Conservation (phyloP, 83 land plant species). For the Picea abies region DNA sequence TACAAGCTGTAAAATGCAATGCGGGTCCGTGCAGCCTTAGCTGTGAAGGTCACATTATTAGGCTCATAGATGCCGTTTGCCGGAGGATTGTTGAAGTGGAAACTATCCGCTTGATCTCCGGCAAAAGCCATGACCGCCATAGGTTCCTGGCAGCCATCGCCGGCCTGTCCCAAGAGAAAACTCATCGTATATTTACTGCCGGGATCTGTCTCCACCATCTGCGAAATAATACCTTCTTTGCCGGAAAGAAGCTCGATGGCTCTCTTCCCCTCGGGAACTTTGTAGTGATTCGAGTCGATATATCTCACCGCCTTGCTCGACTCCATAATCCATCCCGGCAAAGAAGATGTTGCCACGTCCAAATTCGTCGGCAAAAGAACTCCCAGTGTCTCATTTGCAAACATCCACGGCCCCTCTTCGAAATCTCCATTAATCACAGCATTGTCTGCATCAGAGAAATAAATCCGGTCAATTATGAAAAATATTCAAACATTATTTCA, state of each 20-base stretch:
- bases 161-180: constrained; percentile 55
- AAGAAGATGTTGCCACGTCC: constrained; percentile 46
- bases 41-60: constrained; percentile 53
- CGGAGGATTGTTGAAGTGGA: constrained; percentile 40
- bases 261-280: constrained; percentile 59
- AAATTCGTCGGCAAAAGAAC: constrained; percentile 72
- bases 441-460: constrained; percentile 29
- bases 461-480: neutral
- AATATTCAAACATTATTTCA: neutral
- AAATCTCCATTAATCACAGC: constrained; percentile 62
- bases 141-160: constrained; percentile 57
- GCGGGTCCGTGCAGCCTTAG: constrained; percentile 49
- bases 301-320: constrained; percentile 68
- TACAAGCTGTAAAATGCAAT: constrained; percentile 74
- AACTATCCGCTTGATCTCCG: constrained; percentile 54
- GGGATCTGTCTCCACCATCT: constrained; percentile 64
- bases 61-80: constrained; percentile 38
- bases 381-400: constrained; percentile 45
- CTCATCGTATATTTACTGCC: constrained; percentile 46
- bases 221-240: constrained; percentile 74
- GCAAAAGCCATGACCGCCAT: constrained; percentile 71
- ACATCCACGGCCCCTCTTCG: constrained; percentile 78
- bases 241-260: constrained; percentile 76
- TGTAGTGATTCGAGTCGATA: constrained; percentile 64
- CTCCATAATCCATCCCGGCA: constrained; percentile 77